Conservation (phyloP, 306 rosid genomes). For the Benincasa hispida region DNA sequence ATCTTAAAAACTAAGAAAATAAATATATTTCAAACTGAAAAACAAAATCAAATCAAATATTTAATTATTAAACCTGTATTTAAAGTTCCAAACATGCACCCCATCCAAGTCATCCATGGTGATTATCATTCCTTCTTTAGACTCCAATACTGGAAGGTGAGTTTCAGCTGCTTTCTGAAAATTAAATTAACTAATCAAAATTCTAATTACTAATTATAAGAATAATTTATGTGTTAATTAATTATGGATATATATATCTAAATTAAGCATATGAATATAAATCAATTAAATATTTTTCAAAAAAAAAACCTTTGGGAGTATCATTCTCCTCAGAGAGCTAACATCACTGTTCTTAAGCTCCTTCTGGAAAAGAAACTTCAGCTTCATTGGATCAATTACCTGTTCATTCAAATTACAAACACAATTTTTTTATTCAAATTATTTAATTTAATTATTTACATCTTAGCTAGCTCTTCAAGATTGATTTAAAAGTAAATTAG, state of each 20-base stretch:
- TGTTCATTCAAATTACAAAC: slow-evolving; percentile 9
- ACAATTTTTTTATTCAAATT: neutral
- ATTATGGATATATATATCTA: neutral
- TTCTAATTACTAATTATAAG: neutral
- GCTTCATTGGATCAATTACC: slow-evolving; percentile 45
- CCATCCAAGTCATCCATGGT: slow-evolving; percentile 89
- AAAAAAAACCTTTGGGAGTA: slow-evolving; percentile 68
- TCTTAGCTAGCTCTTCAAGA: neutral
- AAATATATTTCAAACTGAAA: neutral
- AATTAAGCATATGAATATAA: too few species aligned
- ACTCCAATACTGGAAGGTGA: slow-evolving; percentile 71
- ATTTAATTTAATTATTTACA: neutral
- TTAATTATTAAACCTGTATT: slow-evolving; percentile 41
- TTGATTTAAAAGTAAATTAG: neutral
- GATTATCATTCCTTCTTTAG: slow-evolving; percentile 68
- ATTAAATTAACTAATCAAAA: neutral
- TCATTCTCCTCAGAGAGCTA: slow-evolving; percentile 79
- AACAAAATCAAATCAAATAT: neutral
- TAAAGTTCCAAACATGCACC: slow-evolving; percentile 79
- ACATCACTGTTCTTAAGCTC: slow-evolving; percentile 92
- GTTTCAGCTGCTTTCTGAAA: slow-evolving; percentile 82
- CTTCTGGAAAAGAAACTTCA: slow-evolving; percentile 79
- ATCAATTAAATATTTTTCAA: too few species aligned
- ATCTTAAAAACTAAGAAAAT: too few species aligned
- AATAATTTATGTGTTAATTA: neutral